Evolutionary conservation across 352 stramenopile genomes (phyloP).

Genomic region (Phytophthora palmivora): DNA sequence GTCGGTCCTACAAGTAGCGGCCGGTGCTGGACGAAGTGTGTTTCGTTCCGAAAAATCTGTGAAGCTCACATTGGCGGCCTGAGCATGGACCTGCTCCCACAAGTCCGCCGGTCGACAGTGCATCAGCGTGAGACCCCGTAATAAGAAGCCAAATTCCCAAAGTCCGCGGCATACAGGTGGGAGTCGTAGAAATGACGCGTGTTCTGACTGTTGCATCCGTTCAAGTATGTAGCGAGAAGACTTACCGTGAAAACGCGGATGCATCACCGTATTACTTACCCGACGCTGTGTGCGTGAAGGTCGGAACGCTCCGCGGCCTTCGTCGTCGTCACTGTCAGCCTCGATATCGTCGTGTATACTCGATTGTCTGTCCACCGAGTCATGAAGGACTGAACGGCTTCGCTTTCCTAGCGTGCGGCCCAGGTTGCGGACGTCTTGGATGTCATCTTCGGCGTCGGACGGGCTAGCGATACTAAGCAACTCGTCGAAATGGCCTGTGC

Average conservation of each 20-base stretch:
- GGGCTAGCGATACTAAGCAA: too few species aligned
- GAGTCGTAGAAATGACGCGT: background rate
- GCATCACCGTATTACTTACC: background rate
- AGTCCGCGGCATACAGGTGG: slow-evolving; percentile 7
- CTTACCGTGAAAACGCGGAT: slow-evolving; percentile 12
- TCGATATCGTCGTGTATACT: too few species aligned
- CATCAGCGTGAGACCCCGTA: slow-evolving; percentile 8
- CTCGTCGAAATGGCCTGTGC: too few species aligned
- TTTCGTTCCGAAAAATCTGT: slow-evolving; percentile 19
- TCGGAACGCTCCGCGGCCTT: too few species aligned
- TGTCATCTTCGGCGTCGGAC: too few species aligned
- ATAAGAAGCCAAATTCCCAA: slow-evolving; percentile 8
- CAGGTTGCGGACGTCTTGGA: too few species aligned
- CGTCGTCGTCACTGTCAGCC: too few species aligned
- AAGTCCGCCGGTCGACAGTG: slow-evolving; percentile 4
- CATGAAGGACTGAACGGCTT: too few species aligned
- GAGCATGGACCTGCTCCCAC: slow-evolving; percentile 3
- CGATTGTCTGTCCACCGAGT: too few species aligned
- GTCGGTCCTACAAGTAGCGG: background rate
- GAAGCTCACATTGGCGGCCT: background rate
- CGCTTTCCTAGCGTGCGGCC: too few species aligned
- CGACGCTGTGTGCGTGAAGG: background rate
- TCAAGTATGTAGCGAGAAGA: slow-evolving; percentile 11
- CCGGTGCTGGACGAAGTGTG: background rate
- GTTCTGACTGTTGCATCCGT: slow-evolving; percentile 14